Conservation (phyloP, 148 eudicot species). For the Spergularia bocconei region DNA sequence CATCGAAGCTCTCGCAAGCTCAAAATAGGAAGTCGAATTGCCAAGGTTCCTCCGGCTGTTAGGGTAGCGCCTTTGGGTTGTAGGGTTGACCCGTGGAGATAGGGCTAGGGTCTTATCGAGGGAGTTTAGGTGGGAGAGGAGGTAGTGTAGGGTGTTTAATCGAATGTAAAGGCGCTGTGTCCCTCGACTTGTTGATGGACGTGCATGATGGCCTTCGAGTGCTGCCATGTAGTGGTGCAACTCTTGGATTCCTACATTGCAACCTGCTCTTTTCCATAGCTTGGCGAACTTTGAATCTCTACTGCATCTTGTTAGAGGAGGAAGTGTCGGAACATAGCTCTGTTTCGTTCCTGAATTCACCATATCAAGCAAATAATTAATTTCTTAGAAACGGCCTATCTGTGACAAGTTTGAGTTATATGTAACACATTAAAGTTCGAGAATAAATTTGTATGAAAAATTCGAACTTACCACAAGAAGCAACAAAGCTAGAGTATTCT, state of each 20-base stretch:
- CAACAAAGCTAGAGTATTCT: slow-evolving; percentile 69
- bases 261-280: slow-evolving; percentile 71
- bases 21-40: slow-evolving; percentile 52
- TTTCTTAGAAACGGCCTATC: too few relatives aligned
- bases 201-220: slow-evolving; percentile 57
- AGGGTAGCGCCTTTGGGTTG: slow-evolving; percentile 27
- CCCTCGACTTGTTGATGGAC: slow-evolving; percentile 91
- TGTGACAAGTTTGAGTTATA: too few relatives aligned
- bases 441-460: neutral
- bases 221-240: slow-evolving; percentile 30
- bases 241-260: slow-evolving; percentile 44
- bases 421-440: too few relatives aligned
- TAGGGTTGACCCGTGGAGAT: slow-evolving; percentile 48
- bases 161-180: slow-evolving; percentile 94
- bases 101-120: slow-evolving; percentile 66
- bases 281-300: slow-evolving; percentile 58
- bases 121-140: slow-evolving; percentile 61
- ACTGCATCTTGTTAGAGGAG: slow-evolving; percentile 86
- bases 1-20: slow-evolving; percentile 43
- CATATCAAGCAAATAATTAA: neutral
- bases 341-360: slow-evolving; percentile 69
- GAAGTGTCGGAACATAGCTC: slow-evolving; percentile 86
- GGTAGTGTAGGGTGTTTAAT: slow-evolving; percentile 84
- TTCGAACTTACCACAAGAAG: slow-evolving; percentile 74
- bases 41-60: slow-evolving; percentile 38